Evolutionary conservation across 176 grass and related monocot genomes (phyloP).

Genomic region (Canna indica): DNA sequence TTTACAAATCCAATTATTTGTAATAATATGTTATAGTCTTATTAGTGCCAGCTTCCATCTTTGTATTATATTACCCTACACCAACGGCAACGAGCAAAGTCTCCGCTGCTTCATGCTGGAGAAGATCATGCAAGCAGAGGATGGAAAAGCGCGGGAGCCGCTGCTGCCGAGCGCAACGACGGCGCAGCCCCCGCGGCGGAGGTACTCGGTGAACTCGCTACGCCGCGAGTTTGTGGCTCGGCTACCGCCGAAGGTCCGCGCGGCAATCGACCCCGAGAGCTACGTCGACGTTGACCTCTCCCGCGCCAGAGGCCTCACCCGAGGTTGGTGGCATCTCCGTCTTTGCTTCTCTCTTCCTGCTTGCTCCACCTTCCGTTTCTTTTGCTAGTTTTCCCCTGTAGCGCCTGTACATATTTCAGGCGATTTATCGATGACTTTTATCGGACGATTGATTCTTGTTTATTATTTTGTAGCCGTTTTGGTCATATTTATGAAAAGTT

Average conservation of each 20-base stretch:
- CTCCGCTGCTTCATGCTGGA: neutral
- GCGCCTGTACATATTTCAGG: too few relatives aligned
- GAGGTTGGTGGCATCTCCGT: slow-evolving; percentile 21
- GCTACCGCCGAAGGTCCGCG: slow-evolving; percentile 71
- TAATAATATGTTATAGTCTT: too few relatives aligned
- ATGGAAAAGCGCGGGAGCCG: slow-evolving; percentile 31
- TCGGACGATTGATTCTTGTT: too few relatives aligned
- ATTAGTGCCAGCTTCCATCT: too few relatives aligned
- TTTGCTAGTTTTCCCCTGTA: neutral
- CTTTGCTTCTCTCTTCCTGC: neutral
- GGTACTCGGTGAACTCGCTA: slow-evolving; percentile 58
- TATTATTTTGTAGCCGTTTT: too few relatives aligned
- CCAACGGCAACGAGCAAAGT: neutral
- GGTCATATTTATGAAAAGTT: too few relatives aligned
- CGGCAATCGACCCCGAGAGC: slow-evolving; percentile 56
- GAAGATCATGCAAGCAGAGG: slow-evolving; percentile 28
- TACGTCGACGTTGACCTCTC: slow-evolving; percentile 60
- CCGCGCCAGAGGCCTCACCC: slow-evolving; percentile 40
- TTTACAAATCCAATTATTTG: too few relatives aligned
- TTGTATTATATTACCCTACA: neutral
- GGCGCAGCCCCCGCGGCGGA: slow-evolving; percentile 16
- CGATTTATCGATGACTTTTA: too few relatives aligned
- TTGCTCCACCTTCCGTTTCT: neutral
- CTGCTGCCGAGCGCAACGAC: slow-evolving; percentile 16
- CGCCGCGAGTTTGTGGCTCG: slow-evolving; percentile 56